Conservation (phyloP, 306 rosid genomes). For the Cotoneaster glaucophyllus region DNA sequence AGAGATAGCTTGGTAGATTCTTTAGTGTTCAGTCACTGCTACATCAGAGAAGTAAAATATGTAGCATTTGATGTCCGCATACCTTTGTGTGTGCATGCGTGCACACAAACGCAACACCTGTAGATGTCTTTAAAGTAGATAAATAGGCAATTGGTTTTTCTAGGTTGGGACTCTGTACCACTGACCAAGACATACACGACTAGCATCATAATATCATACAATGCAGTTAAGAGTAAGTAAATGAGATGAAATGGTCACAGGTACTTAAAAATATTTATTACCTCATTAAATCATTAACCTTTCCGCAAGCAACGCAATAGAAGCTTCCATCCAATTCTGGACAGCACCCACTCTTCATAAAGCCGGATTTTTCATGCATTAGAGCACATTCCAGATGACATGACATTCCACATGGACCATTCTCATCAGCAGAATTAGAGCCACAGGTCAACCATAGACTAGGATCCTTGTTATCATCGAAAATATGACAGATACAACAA, state of each 20-base stretch:
- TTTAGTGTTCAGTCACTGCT: not conserved
- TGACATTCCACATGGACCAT: slow-evolving; percentile 72
- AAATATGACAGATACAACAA: slow-evolving; percentile 72
- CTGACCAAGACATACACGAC: not conserved
- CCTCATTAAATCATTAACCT: slow-evolving; percentile 75
- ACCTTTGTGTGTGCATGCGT: not conserved
- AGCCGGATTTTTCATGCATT: slow-evolving; percentile 55
- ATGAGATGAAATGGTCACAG: not conserved
- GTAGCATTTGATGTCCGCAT: not conserved
- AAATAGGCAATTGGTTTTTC: not conserved
- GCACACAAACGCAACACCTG: not conserved
- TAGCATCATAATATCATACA: not conserved
- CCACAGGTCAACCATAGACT: slow-evolving; percentile 86
- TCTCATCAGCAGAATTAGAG: slow-evolving; percentile 39
- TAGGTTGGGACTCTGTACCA: not conserved
- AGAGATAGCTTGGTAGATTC: not conserved
- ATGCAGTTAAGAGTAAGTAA: not conserved
- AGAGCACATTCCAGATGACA: slow-evolving; percentile 94
- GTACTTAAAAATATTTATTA: slow-evolving; percentile 21
- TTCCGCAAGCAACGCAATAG: slow-evolving; percentile 73
- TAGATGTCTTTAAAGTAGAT: not conserved
- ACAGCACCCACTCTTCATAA: slow-evolving; percentile 42
- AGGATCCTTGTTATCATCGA: slow-evolving; percentile 94
- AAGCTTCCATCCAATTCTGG: slow-evolving; percentile 67
- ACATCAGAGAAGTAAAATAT: not conserved